Percentiles rank a stretch among this genome's conserved stretches.
phyloP scores from a whole-genome alignment of 352 stramenopile genomes.

The Pythium plurisporium region DNA sequence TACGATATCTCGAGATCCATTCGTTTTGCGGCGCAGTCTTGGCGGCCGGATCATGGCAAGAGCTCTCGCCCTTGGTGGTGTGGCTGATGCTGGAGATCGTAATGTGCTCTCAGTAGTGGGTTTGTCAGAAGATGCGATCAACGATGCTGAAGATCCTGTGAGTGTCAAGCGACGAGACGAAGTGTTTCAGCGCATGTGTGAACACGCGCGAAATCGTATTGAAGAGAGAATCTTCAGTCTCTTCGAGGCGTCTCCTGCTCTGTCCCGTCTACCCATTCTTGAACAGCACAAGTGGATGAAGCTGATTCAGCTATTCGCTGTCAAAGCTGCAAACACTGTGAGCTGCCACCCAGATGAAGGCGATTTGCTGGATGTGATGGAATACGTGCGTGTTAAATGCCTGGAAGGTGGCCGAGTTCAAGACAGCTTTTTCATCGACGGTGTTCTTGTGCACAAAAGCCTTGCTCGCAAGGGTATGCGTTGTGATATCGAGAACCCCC shows the following conservation, averaged over 20 bases:
- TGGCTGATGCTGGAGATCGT: constrained; percentile 33
- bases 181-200: constrained; percentile 50
- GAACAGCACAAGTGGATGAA: constrained; percentile 84
- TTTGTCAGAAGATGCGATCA: constrained; percentile 54
- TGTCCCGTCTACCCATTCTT: constrained; percentile 57
- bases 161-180: constrained; percentile 37
- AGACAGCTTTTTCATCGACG: constrained; percentile 87
- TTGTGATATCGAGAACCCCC: constrained; percentile 67
- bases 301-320: constrained; percentile 67
- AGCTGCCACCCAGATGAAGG: constrained; percentile 65
- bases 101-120: constrained; percentile 57
- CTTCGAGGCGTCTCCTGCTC: constrained; percentile 42
- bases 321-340: constrained; percentile 57
- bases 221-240: constrained; percentile 74
- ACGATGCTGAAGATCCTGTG: constrained; percentile 47
- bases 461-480: constrained; percentile 82
- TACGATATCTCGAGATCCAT: constrained; percentile 39
- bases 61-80: constrained; percentile 10
- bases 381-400: constrained; percentile 81
- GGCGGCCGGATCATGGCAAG: constrained; percentile 11
- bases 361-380: constrained; percentile 79
- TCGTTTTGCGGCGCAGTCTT: constrained; percentile 20
- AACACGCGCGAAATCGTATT: constrained; percentile 53
- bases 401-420: constrained; percentile 67
- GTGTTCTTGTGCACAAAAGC: constrained; percentile 85